Evolutionary conservation across 2,329 filamentous ascomycete genomes (phyloP).

Genomic region (Septoria linicola): DNA sequence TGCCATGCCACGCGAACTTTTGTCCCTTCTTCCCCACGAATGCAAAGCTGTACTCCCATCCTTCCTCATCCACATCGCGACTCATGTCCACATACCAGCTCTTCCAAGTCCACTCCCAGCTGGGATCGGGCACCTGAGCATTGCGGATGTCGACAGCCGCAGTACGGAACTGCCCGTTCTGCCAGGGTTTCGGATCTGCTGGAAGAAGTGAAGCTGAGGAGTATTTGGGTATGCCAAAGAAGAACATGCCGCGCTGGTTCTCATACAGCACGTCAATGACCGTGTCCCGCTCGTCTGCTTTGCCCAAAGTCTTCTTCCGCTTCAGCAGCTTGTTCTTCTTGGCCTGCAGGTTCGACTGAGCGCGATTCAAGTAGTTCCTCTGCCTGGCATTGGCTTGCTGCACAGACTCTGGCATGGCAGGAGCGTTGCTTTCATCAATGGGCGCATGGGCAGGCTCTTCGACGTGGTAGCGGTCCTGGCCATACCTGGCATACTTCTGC

Average conservation of each 20-base stretch:
- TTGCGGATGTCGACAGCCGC: conserved; percentile 73
- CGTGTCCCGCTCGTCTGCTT: conserved; percentile 40
- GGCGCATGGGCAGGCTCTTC: conserved; percentile 17
- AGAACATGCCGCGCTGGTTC: conserved; percentile 86
- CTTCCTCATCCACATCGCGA: conserved; percentile 80
- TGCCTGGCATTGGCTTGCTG: conserved; percentile 22
- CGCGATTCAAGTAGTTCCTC: conserved; percentile 34
- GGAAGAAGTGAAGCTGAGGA: conserved; percentile 80
- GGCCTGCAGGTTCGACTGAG: conserved; percentile 24
- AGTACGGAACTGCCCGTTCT: conserved; percentile 58
- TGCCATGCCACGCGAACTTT: conserved; percentile 70
- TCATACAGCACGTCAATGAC: conserved; percentile 90
- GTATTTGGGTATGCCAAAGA: conserved; percentile 89
- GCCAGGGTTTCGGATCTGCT: conserved; percentile 84
- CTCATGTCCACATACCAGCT: conserved; percentile 74
- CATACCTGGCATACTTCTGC: conserved; percentile 40
- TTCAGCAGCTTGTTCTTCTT: conserved; percentile 35
- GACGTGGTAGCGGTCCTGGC: conserved; percentile 34
- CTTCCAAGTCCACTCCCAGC: conserved; percentile 85
- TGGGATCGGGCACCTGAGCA: conserved; percentile 89
- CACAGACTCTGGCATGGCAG: conserved; percentile 21
- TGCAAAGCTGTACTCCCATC: conserved; percentile 94
- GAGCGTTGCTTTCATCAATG: conserved; percentile 21
- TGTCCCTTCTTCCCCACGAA: conserved; percentile 55
- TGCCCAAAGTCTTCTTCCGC: conserved; percentile 35